Conservation (phyloP, 345 rosid genomes). For the Syzygium aqueum region DNA sequence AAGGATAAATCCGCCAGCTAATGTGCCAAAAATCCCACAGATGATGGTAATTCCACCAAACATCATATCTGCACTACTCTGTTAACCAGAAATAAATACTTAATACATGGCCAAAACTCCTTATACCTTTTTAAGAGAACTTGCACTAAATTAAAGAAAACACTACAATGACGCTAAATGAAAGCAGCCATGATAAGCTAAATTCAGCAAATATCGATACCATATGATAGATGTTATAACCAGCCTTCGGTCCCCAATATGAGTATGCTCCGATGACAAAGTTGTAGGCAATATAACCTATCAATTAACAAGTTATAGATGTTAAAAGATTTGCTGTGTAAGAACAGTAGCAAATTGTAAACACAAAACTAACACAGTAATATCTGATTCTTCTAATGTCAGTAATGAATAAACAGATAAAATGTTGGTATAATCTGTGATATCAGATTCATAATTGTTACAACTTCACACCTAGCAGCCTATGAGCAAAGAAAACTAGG, state of each 20-base stretch:
- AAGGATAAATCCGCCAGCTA: slow-evolving; percentile 70
- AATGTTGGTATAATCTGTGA: not conserved
- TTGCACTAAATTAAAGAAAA: not conserved
- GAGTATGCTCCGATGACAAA: slow-evolving; percentile 97
- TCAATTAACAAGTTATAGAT: not conserved
- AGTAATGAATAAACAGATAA: not conserved
- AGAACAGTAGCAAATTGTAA: not conserved
- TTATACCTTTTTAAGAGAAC: not conserved
- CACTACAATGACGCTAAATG: not conserved
- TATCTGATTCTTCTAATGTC: not conserved
- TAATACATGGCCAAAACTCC: not conserved
- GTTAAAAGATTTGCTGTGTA: not conserved
- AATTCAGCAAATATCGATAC: slow-evolving; percentile 15
- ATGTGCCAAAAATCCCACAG: slow-evolving; percentile 83
- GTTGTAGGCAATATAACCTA: slow-evolving; percentile 83
- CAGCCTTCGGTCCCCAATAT: slow-evolving; percentile 99
- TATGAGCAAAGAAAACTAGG: not conserved
- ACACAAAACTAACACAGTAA: not conserved
- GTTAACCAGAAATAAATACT: slow-evolving; percentile 8
- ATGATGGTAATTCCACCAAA: slow-evolving; percentile 90
- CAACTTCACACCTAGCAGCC: not conserved
- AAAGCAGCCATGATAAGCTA: not conserved
- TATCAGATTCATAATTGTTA: not conserved
- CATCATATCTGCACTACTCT: slow-evolving; percentile 74
- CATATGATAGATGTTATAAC: slow-evolving; percentile 86